A percentile compares a stretch with the other conserved stretches of the same genome.
Evolutionary conservation across 768 basidiomycete genomes (phyloP).

Genomic region (Obba rivulosa): DNA sequence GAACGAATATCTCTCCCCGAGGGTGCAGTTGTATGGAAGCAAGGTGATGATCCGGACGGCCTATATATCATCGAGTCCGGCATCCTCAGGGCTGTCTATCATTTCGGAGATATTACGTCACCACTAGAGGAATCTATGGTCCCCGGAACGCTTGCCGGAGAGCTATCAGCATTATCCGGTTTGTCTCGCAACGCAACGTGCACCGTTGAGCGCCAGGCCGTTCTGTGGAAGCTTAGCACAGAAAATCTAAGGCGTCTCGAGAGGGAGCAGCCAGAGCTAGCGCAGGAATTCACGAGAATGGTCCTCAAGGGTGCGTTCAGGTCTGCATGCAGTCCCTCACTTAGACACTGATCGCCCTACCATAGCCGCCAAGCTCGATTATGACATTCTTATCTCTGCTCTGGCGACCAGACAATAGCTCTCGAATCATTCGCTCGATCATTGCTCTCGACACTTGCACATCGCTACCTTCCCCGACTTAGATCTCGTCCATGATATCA

Average conservation of each 20-base stretch:
- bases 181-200: constrained; percentile 82
- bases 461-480: no score
- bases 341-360: constrained; percentile 2
- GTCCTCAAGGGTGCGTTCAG: constrained; percentile 63
- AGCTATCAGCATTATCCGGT: constrained; percentile 78
- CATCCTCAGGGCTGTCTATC: constrained; percentile 76
- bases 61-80: constrained; percentile 89
- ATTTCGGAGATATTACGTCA: constrained; percentile 62
- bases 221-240: constrained; percentile 75
- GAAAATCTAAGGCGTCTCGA: constrained; percentile 59
- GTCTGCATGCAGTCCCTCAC: not conserved
- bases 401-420: constrained; percentile 37
- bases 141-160: constrained; percentile 87
- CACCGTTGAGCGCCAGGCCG: constrained; percentile 69
- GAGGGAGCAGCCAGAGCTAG: constrained; percentile 58
- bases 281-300: constrained; percentile 58
- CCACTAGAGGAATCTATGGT: constrained; percentile 88
- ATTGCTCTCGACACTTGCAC: no score
- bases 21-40: constrained; percentile 67
- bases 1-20: constrained; percentile 51
- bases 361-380: constrained; percentile 64
- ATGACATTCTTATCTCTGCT: constrained; percentile 55
- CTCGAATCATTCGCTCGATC: not conserved
- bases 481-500: no score
- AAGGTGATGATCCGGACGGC: constrained; percentile 73